phyloP scores from a whole-genome alignment of 805 yeast species.

The Torulaspora delbrueckii region DNA sequence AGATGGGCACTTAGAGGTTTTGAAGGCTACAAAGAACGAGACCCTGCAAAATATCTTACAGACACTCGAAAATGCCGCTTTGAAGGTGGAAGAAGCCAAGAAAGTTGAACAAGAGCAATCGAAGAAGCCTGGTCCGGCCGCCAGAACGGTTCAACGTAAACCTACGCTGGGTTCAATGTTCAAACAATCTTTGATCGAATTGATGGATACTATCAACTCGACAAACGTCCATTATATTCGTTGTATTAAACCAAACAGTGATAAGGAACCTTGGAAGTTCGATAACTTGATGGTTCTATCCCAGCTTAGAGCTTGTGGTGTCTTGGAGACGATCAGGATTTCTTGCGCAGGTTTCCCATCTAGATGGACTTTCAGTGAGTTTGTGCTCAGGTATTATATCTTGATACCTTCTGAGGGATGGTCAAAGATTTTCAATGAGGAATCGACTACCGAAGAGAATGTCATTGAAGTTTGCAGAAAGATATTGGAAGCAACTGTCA shows the following conservation, averaged over 20 bases:
- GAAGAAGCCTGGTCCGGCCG: slow-evolving; percentile 37
- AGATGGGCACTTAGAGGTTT: slow-evolving; percentile 85
- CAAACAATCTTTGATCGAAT: slow-evolving; percentile 84
- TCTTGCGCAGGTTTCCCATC: slow-evolving; percentile 99
- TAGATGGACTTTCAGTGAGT: slow-evolving; percentile 90
- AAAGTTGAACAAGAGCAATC: slow-evolving; percentile 35
- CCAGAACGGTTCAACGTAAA: slow-evolving; percentile 55
- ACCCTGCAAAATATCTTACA: slow-evolving; percentile 61
- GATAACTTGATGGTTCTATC: slow-evolving; percentile 95
- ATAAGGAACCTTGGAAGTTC: slow-evolving; percentile 91
- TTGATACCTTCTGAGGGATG: slow-evolving; percentile 67
- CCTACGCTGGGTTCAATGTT: slow-evolving; percentile 95
- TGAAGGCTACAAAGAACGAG: slow-evolving; percentile 62
- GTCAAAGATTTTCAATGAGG: slow-evolving; percentile 48
- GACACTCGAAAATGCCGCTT: slow-evolving; percentile 56
- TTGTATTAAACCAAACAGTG: slow-evolving; percentile 95
- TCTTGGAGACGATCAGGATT: slow-evolving; percentile 88
- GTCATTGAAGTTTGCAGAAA: slow-evolving; percentile 58
- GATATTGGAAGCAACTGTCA: slow-evolving; percentile 59
- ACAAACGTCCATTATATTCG: slow-evolving; percentile 96
- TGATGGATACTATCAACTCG: slow-evolving; percentile 88
- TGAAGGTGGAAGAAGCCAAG: slow-evolving; percentile 38
- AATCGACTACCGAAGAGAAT: slow-evolving; percentile 46
- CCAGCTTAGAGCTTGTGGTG: slow-evolving; percentile 98
- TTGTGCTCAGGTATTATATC: slow-evolving; percentile 83